A percentile compares a stretch with the other conserved stretches of the same genome.
These are phyloP conservation scores for Leishmania lainsoni DNA, from an alignment of 208 protist species.

Conservation along the genomic window DNA sequence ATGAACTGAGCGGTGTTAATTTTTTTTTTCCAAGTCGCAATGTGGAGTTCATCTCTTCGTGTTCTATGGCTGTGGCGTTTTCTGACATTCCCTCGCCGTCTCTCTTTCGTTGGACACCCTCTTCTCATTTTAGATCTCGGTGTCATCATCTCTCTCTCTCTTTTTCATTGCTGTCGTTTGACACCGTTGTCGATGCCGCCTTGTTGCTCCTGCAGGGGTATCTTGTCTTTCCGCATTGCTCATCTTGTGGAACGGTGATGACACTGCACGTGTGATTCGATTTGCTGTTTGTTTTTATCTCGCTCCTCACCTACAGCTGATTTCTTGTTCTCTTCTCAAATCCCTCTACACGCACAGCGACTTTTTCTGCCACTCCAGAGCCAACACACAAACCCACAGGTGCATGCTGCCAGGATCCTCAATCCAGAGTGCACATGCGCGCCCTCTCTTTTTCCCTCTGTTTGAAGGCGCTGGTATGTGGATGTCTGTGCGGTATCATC, in stretches of 20 bases:
- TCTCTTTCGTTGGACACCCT: not conserved
- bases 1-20: not conserved
- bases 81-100: not conserved
- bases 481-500: not conserved
- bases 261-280: not conserved
- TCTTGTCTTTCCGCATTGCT: not conserved
- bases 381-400: constrained; percentile 1
- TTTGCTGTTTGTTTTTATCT: constrained; percentile 3
- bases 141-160: constrained; percentile 7
- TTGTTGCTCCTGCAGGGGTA: constrained; percentile 2
- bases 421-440: not conserved
- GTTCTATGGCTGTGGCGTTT: not conserved
- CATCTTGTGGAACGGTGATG: not conserved
- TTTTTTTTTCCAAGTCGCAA: not conserved
- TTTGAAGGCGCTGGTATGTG: not conserved
- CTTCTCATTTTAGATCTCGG: constrained; percentile 3
- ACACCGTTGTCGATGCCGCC: not conserved
- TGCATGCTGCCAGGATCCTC: not conserved
- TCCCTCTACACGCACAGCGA: not conserved
- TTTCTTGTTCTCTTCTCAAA: not conserved
- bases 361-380: not conserved
- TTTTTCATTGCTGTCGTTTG: constrained; percentile 19
- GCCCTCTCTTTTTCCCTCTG: not conserved
- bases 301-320: not conserved
- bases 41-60: not conserved